These are phyloP conservation scores for Entomortierella chlamydospora DNA, from an alignment of 192 early-diverging fungal species.

Conservation along the genomic window DNA sequence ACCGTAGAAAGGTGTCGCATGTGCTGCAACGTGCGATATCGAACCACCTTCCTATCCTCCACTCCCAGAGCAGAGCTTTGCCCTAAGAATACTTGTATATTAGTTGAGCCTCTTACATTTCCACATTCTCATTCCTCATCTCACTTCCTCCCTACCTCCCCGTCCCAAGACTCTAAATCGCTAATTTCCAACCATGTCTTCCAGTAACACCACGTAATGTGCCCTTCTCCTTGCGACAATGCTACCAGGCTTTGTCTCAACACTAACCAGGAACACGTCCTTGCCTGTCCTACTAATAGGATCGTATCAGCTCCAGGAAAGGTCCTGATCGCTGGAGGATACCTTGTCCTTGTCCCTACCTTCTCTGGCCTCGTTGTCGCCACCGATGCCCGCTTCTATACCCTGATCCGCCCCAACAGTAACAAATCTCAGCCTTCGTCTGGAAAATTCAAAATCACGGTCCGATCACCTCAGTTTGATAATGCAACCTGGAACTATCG, in stretches of 20 bases:
- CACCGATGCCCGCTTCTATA: conserved; percentile 87
- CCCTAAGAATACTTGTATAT: too few species aligned
- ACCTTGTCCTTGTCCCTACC: conserved; percentile 88
- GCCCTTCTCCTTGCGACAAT: too few species aligned
- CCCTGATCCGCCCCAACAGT: conserved; percentile 59
- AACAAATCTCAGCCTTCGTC: not conserved
- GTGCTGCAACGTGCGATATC: not conserved
- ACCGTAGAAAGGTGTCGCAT: not conserved
- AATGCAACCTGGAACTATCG: conserved; percentile 84
- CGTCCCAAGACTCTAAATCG: too few species aligned
- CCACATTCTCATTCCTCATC: not conserved
- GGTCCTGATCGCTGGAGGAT: conserved; percentile 93
- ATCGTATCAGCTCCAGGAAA: conserved; percentile 95
- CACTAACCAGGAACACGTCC: conserved; percentile 7
- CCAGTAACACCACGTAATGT: conserved; percentile 33
- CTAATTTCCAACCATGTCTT: not conserved
- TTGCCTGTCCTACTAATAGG: conserved; percentile 19
- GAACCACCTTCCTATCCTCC: too few species aligned
- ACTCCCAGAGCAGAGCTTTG: not conserved
- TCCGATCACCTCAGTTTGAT: conserved; percentile 89
- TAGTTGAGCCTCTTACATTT: too few species aligned
- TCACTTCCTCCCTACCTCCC: not conserved
- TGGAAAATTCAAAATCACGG: conserved; percentile 58
- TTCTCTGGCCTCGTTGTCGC: conserved; percentile 89
- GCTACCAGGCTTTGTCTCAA: not conserved